Evolutionary conservation across 305 asterid species (phyloP).

Genomic region (Lippia alba): DNA sequence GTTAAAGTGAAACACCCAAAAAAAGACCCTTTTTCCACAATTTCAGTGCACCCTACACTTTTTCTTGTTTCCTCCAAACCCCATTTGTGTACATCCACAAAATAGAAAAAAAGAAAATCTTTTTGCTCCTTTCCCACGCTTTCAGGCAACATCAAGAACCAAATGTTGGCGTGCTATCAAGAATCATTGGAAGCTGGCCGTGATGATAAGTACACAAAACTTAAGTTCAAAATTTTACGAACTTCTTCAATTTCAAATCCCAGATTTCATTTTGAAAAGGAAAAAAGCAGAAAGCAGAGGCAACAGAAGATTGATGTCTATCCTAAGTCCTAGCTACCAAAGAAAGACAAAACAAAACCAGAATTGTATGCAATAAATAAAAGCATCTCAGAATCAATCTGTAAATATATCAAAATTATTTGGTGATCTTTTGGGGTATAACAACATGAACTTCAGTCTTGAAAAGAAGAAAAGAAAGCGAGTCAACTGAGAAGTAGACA

Average conservation of each 20-base stretch:
- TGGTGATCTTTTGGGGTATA: constrained; percentile 23
- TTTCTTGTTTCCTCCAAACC: not conserved
- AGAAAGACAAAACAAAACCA: not conserved
- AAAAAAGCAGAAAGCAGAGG: not conserved
- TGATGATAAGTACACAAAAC: not conserved
- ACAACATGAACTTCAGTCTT: constrained; percentile 74
- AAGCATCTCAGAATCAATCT: not conserved
- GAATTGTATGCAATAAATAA: no score
- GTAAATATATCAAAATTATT: not conserved
- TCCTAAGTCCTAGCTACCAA: not conserved
- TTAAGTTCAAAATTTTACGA: not conserved
- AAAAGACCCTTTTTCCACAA: not conserved
- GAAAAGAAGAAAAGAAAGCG: constrained; percentile 79
- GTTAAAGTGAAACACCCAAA: constrained; percentile 7
- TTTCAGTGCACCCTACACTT: not conserved
- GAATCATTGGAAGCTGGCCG: not conserved
- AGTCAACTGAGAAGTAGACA: constrained; percentile 68
- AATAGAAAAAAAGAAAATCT: not conserved
- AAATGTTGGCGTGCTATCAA: not conserved
- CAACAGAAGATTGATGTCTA: not conserved
- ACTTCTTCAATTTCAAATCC: not conserved
- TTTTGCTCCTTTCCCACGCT: constrained; percentile 10
- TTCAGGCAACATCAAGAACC: not conserved
- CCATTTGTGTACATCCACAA: not conserved
- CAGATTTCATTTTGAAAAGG: not conserved